Base-by-base conservation (phyloP, 2,329 filamentous ascomycete species). In the Zarea fungicola region DNA sequence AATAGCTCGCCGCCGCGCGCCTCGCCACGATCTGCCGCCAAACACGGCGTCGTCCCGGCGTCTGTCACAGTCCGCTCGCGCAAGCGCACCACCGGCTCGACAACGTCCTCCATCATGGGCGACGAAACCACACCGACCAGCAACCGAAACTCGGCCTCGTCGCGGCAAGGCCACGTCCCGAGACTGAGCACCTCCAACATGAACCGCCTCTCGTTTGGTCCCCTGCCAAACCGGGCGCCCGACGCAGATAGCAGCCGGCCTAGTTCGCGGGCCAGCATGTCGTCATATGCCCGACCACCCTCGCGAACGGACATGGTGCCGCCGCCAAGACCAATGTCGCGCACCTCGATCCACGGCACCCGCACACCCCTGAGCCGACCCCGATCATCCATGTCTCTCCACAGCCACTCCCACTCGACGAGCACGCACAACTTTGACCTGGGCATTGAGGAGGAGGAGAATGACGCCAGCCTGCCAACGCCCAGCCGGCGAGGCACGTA, bases 1-100 rank as follows among this genome's bases (percentile, higher is more conserved):
- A 77, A 81, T 7, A 77, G 75, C 48, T 93, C 87, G 1, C 90
- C 91, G 5, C 89, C 91, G 16, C 83, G 85, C 41, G 78, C 80
- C 5, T 95, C 90, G n/a, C 89, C 91, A 19, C 80, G 88, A 46
- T 65, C 66, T 2, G 73, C n/a, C n/a, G n/a, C 70, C 11, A 59
- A 68, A 22, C 71, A 70, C 22, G 60, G 63, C 52, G 60, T 60
- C 45, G 66, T 83, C 42, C 79, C 81, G 39, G 70, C 80, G 4
- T 76, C 76, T 43, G 73, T 84, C 57, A 83, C 81, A 25, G 74
- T 84, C 62, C 83, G 89, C 45, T 84, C 81, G 59, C 80, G 80
- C 55, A 88, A 89, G 68, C 82, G 87, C 51, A 78, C 78, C 8
- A 72, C 76, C 14, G 83, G 80, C 44, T 81, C 77, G 29, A 65